Evolutionary conservation across 2,329 filamentous ascomycete genomes (phyloP).

Genomic region (Aspergillus viridinutans): DNA sequence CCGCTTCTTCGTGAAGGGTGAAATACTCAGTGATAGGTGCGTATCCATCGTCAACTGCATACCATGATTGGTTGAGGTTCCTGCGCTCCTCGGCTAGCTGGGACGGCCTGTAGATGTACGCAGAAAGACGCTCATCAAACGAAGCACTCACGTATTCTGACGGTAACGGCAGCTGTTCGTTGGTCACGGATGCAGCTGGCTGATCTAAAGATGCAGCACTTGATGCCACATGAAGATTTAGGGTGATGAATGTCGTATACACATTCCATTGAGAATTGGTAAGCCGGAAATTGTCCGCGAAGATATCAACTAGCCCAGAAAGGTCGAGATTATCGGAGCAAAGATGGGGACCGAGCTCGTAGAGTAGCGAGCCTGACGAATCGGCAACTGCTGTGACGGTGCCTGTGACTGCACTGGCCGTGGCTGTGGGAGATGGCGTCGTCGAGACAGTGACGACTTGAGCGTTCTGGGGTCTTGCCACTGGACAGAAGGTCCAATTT

Average conservation of each 20-base stretch:
- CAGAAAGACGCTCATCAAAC: slow-evolving; percentile 46
- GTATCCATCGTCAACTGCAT: slow-evolving; percentile 37
- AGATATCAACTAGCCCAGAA: slow-evolving; percentile 45
- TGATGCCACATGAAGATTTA: slow-evolving; percentile 59
- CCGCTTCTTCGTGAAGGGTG: slow-evolving; percentile 32
- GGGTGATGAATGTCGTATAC: slow-evolving; percentile 48
- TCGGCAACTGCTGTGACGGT: slow-evolving; percentile 20
- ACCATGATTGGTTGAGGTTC: slow-evolving; percentile 59
- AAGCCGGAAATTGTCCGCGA: slow-evolving; percentile 50
- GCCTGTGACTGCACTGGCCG: slow-evolving; percentile 18
- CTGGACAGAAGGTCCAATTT: slow-evolving; percentile 60
- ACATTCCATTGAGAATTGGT: slow-evolving; percentile 55
- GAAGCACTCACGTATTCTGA: slow-evolving; percentile 45
- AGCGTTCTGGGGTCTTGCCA: slow-evolving; percentile 42
- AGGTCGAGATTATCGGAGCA: slow-evolving; percentile 54
- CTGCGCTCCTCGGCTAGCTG: slow-evolving; percentile 49
- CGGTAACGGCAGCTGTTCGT: slow-evolving; percentile 42
- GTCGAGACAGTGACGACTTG: slow-evolving; percentile 18
- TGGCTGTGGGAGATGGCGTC: slow-evolving; percentile 13
- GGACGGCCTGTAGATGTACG: slow-evolving; percentile 52
- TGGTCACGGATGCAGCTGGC: slow-evolving; percentile 39
- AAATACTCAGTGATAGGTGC: slow-evolving; percentile 53
- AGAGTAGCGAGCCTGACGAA: slow-evolving; percentile 29
- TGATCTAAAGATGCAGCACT: slow-evolving; percentile 39
- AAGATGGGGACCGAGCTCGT: slow-evolving; percentile 50